A percentile compares a stretch with the other conserved stretches of the same genome.
Conservation (phyloP, 108 stramenopile species). For the Nitzschia putrida region DNA sequence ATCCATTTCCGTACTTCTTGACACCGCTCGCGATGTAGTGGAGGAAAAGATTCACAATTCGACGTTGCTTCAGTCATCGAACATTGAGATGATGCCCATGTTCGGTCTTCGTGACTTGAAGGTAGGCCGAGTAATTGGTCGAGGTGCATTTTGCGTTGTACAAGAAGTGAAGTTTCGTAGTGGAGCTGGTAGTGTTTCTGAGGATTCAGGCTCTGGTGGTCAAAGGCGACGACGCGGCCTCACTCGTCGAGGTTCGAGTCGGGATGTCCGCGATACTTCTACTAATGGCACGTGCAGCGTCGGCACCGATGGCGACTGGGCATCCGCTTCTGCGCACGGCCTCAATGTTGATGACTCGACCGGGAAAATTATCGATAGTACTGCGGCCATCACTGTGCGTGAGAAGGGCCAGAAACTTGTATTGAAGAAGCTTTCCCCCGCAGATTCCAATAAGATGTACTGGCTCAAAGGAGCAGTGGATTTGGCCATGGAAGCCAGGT, state of each 20-base stretch:
- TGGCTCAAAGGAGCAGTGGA: constrained; percentile 67
- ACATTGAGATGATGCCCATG: constrained; percentile 4
- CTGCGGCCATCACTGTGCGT: not conserved
- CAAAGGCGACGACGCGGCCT: not conserved
- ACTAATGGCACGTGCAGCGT: not conserved
- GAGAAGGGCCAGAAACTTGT: constrained; percentile 31
- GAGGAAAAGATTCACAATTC: constrained; percentile 19
- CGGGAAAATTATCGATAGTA: not conserved
- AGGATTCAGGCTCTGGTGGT: not conserved
- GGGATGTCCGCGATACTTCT: not conserved
- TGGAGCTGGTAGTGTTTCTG: too few relatives aligned
- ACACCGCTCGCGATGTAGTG: constrained; percentile 30
- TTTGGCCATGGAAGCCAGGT: constrained; percentile 55
- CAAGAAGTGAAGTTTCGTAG: constrained; percentile 44
- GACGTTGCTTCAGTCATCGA: not conserved
- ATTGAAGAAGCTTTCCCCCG: constrained; percentile 34
- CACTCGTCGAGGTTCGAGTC: not conserved
- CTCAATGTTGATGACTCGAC: not conserved
- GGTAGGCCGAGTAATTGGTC: constrained; percentile 68
- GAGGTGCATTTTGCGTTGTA: constrained; percentile 83
- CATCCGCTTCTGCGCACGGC: not conserved
- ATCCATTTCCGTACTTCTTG: constrained; percentile 12
- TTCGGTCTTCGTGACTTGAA: constrained; percentile 44
- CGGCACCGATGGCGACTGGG: constrained; percentile 4
- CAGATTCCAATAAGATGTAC: constrained; percentile 40